A percentile compares a stretch with the other conserved stretches of the same genome.
Evolutionary conservation across 2,329 filamentous ascomycete species (phyloP).

Genomic region (Colletotrichum musicola): DNA sequence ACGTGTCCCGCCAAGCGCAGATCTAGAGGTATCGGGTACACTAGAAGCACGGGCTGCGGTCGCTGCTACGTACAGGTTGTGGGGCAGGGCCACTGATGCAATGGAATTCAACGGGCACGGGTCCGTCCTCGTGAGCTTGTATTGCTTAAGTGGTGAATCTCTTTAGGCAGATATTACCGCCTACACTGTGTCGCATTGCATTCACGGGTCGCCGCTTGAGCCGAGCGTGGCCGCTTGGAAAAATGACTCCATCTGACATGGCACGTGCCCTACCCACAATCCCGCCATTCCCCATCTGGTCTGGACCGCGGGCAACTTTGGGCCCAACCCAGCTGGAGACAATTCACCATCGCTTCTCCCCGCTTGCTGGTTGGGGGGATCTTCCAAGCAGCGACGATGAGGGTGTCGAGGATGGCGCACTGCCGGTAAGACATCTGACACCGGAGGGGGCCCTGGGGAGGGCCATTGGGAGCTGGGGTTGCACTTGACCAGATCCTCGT

Average conservation of each 20-base stretch:
- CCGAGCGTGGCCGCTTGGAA: slow-evolving; percentile 20
- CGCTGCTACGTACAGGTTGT: neutral
- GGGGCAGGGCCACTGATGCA: slow-evolving; percentile 5
- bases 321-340: slow-evolving; percentile 8
- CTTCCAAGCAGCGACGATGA: slow-evolving; percentile 8
- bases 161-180: too few relatives aligned
- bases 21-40: slow-evolving; percentile 32
- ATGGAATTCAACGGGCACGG: neutral
- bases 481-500: slow-evolving; percentile 38
- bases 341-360: slow-evolving; percentile 24
- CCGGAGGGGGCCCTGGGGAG: slow-evolving; percentile 1
- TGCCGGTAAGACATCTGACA: slow-evolving; percentile 34
- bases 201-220: neutral
- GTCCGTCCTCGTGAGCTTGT: too few relatives aligned
- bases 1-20: slow-evolving; percentile 17
- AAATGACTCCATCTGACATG: slow-evolving; percentile 11
- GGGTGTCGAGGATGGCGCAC: slow-evolving; percentile 31
- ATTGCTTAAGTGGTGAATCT: too few relatives aligned
- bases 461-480: slow-evolving; percentile 30
- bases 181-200: neutral
- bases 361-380: neutral
- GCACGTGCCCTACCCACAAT: slow-evolving; percentile 21
- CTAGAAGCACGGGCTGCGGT: neutral
- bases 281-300: slow-evolving; percentile 1
- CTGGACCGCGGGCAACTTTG: slow-evolving; percentile 27